Base-by-base conservation (phyloP, 2,329 filamentous ascomycete genomes). In the Paecilomyces variotii region DNA sequence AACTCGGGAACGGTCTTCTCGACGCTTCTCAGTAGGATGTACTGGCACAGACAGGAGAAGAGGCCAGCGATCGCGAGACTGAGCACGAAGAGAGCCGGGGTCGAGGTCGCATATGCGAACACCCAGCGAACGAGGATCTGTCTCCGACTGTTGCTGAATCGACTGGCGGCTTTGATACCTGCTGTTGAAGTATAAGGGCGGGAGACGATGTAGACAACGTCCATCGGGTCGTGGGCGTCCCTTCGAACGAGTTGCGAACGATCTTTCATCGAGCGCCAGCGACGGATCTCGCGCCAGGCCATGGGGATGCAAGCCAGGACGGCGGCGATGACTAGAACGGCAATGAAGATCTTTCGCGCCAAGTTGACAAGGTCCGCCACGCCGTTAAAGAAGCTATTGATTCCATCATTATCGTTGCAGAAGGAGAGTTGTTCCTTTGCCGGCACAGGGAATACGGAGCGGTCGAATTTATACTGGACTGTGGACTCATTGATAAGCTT, bases 121-220 rank as follows among this genome's bases (percentile, higher is more conserved):
- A 85, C 84, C 91, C 92, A 97, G 61, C 92, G 86, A 9, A 86
- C 81, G 50, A 96, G 81, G 53, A 89, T 83, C 72, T 91, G 87
- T 56, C 84, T 82, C 64, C 87, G 82, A 68, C 74, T 75, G 76
- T 82, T 83, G 62, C 71, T 72, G 74, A 93, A 86, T 59, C 79
- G 81, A 56, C 82, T 82, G 5, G 89, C 84, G 24, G 89, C 65
- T 74, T 83, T 87, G 70, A 96, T 82, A 49, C 92, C 93, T 28
- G 82, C 77, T 1, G 81, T 81, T 0, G 90, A 84, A 0, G 91
- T 90, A 65, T 87, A 85, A 1, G 93, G 91, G 25, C 91, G 85
- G 34, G 90, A 92, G 32, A 88, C 86, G 64, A 97, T 88, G 75
- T 97, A 96, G 50, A 96, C 84, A 35, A 92, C 86, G 70, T 97